A percentile compares a stretch with the other conserved stretches of the same genome.
These are phyloP conservation scores for Chenopodium suecicum DNA, from an alignment of 148 eudicot species.

Conservation along the genomic window DNA sequence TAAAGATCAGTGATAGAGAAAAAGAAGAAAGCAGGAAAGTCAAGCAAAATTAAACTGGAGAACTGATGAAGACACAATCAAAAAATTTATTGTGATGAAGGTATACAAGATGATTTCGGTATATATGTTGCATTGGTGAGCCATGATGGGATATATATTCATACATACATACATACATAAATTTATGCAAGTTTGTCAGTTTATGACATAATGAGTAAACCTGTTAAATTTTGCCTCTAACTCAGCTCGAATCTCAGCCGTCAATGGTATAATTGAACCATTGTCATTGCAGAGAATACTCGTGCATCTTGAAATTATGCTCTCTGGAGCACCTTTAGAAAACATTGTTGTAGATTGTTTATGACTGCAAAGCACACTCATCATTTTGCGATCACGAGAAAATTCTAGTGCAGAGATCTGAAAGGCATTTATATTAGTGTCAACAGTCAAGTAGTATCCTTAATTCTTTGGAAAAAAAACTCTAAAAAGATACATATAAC, in stretches of 20 bases:
- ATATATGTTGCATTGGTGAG: not conserved
- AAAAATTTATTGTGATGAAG: not conserved
- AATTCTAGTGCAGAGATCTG: constrained; percentile 88
- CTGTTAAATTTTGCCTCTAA: constrained; percentile 81
- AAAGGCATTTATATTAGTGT: constrained; percentile 8
- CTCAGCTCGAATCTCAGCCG: constrained; percentile 66
- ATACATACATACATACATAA: too few relatives aligned
- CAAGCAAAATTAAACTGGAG: not conserved
- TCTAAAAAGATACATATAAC: too few relatives aligned
- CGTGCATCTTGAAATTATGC: constrained; percentile 83
- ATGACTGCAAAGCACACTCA: constrained; percentile 95
- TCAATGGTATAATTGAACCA: constrained; percentile 78
- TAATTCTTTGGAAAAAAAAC: too few relatives aligned
- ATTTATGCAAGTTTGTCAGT: too few relatives aligned
- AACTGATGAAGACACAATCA: not conserved
- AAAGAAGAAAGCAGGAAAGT: not conserved
- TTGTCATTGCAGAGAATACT: constrained; percentile 80
- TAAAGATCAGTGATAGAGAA: not conserved
- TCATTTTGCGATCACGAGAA: constrained; percentile 99
- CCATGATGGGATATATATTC: not conserved
- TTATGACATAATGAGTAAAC: constrained; percentile 31
- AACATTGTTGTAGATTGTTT: constrained; percentile 90
- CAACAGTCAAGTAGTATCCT: too few relatives aligned
- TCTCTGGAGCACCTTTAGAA: constrained; percentile 99
- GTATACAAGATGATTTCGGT: not conserved